Evolutionary conservation across 1,284 basidiomycete species (phyloP).

Genomic region (Phylloporus sp.): DNA sequence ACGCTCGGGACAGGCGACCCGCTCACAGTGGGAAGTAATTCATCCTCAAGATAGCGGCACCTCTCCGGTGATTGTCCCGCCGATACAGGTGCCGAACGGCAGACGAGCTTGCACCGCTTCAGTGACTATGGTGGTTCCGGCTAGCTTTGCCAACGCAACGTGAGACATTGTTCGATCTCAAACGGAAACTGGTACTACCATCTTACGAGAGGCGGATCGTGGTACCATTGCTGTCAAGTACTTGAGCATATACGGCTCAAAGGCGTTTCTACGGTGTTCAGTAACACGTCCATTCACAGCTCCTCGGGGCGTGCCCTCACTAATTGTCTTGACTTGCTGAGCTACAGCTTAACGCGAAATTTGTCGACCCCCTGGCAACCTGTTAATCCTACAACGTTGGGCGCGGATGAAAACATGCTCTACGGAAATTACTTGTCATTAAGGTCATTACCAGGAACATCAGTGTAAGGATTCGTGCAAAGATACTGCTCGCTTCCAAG

Average conservation of each 20-base stretch:
- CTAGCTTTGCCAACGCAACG: too few species aligned
- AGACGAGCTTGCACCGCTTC: neutral
- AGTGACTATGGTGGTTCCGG: neutral
- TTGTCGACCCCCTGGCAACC: too few species aligned
- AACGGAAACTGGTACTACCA: neutral
- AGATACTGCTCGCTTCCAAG: slow-evolving; percentile 31
- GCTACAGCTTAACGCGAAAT: neutral
- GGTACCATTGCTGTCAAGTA: too few species aligned
- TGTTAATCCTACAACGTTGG: slow-evolving; percentile 35
- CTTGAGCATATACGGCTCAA: too few species aligned
- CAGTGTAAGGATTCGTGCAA: neutral
- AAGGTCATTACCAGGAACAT: too few species aligned
- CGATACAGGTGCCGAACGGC: neutral
- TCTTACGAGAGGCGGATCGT: too few species aligned
- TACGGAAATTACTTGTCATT: too few species aligned
- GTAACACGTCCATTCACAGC: neutral
- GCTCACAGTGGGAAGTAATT: slow-evolving; percentile 50
- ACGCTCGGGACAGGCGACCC: slow-evolving; percentile 30
- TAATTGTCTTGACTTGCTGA: neutral
- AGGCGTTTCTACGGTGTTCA: neutral
- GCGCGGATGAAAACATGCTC: neutral
- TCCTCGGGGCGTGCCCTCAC: neutral
- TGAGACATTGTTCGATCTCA: too few species aligned
- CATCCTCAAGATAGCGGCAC: too few species aligned
- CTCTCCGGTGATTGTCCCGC: slow-evolving; percentile 23